Conservation (phyloP, 2,329 filamentous ascomycete species). For the Colletotrichum orchidophilum region DNA sequence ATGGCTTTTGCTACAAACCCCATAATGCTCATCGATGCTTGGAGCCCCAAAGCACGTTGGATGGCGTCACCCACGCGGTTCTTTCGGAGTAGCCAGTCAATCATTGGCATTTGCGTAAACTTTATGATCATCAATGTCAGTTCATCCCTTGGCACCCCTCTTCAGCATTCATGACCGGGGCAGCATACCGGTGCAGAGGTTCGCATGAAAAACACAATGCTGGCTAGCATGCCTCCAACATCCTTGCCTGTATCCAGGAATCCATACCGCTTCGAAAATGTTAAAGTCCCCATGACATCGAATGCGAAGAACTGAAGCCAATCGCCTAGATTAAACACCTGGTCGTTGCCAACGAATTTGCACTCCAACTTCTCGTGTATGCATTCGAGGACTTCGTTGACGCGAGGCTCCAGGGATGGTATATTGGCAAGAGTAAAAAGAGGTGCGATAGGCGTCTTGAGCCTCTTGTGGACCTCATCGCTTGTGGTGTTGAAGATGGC, state of each 20-base stretch:
- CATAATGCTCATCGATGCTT: conserved; percentile 27
- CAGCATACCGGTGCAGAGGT: conserved; percentile 26
- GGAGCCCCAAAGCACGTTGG: not conserved
- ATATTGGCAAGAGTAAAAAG: conserved; percentile 51
- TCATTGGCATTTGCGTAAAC: conserved; percentile 21
- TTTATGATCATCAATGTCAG: not conserved
- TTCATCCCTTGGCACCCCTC: not conserved
- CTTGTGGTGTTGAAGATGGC: conserved; percentile 49
- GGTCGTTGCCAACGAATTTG: not conserved
- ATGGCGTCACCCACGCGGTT: conserved; percentile 39
- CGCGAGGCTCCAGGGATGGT: conserved; percentile 40
- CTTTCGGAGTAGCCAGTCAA: conserved; percentile 13
- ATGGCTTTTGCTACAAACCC: conserved; percentile 47
- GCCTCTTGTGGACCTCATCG: conserved; percentile 49
- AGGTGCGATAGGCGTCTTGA: conserved; percentile 47
- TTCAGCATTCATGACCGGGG: not conserved
- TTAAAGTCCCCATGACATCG: conserved; percentile 49
- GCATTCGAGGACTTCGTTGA: conserved; percentile 42
- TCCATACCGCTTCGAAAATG: conserved; percentile 45
- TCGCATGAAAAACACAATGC: conserved; percentile 31
- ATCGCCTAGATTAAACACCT: conserved; percentile 40
- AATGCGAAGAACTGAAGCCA: conserved; percentile 52
- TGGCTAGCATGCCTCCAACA: conserved; percentile 36
- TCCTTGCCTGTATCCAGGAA: conserved; percentile 49
- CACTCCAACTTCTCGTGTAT: conserved; percentile 31